Evolutionary conservation across 306 rosid species (phyloP), one percentile per base, ranked within the genome.

Genomic region (Spatholobus suberectus): DNA sequence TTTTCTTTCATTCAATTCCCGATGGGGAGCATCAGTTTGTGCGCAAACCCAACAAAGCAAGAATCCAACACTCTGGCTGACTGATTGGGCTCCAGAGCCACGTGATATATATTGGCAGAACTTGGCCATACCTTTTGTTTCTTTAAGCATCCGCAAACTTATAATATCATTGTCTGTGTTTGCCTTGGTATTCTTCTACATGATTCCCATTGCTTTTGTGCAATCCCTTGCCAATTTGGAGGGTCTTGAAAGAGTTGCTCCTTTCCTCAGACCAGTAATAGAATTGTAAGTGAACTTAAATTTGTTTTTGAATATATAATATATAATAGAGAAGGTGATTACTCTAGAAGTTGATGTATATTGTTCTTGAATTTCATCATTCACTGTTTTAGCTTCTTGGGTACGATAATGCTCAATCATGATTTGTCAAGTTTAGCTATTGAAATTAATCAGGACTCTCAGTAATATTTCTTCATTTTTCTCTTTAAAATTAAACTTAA

Each of bases 1-100:
- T 76, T 96, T 96, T 86, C 93, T 96, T 80, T 96, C 95, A 6
- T 96, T 96, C 84, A 84, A 86, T 66, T 94, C 98, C 0, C 94
- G 98, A 11, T 96, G 99, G 97, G 98, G 97, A 47, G 98, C 99
- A 7, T 91, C 99, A 0, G 98, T 96, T 82, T 96, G 99, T 85
- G 99, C 99, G 15, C 98, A 96, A 88, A 96, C 99, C 51, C 96
- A 91, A 67, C 99, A 96, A 81, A 92, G 96, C 92, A 92, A 85
- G 80, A 96, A 96, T 73, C 99, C 99, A 27, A 96, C 96, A 3
- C 87, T 94, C 37, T 96, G 98, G 98, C 81, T 96, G 68, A 92
- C 99, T 9, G 89, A 88, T 83, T 94, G 99, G 99, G 99, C 99
- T 80, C 99, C 99, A 11, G 99, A 96, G 85, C 98, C 99, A 20